Conservation (phyloP, 768 basidiomycete genomes). For the Tricholoma hemisulphureum region DNA sequence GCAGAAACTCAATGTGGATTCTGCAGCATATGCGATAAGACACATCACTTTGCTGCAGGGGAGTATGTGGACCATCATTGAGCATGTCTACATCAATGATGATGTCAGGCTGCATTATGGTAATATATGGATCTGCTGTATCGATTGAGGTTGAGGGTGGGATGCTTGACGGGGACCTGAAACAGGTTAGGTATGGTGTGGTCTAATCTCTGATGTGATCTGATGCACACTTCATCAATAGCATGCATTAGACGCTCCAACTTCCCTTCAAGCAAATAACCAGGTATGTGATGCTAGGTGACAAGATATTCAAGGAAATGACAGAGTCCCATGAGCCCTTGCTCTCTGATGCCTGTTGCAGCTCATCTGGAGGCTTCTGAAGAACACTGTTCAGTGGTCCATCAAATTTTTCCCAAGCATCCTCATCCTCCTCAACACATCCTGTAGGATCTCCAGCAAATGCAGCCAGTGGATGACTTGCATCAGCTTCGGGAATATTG, state of each 20-base stretch:
- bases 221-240: background rate
- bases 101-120: background rate
- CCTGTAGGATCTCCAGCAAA: background rate
- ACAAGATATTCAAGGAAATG: background rate
- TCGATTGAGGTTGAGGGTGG: no score
- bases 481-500: background rate
- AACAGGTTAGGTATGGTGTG: background rate
- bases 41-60: background rate
- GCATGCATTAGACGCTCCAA: background rate
- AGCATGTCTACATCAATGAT: background rate
- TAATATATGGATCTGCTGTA: no score
- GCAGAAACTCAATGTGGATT: background rate
- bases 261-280: background rate
- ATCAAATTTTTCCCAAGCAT: background rate
- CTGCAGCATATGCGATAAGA: background rate
- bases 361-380: background rate
- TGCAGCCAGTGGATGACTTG: background rate
- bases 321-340: background rate
- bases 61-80: background rate
- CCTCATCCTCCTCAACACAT: background rate
- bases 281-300: background rate
- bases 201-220: background rate
- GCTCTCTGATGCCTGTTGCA: background rate
- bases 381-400: background rate
- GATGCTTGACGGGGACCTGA: background rate